phyloP scores from a whole-genome alignment of 2,329 filamentous ascomycete species.

The Cladosporium sp. region DNA sequence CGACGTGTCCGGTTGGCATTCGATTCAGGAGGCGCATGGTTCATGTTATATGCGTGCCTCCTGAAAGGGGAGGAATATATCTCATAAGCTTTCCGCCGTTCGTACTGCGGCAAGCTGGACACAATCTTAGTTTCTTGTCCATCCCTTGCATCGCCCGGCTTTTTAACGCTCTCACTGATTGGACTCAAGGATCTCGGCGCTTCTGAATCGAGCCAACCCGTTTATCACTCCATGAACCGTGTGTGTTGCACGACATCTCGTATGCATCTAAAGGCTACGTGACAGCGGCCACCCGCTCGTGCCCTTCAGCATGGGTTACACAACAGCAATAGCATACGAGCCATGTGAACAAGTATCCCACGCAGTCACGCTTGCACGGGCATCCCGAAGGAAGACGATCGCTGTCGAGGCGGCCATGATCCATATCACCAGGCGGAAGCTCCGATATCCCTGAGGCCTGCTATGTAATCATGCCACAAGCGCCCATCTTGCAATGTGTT shows the following conservation, averaged over 20 bases:
- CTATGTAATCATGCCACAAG: constrained; percentile 12
- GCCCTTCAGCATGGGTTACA: constrained; percentile 6
- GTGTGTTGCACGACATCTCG: constrained; percentile 7
- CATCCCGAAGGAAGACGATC: background rate
- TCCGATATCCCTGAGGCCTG: constrained; percentile 1
- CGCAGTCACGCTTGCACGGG: constrained; percentile 1
- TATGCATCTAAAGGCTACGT: constrained; percentile 11
- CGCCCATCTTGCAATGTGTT: constrained; percentile 8
- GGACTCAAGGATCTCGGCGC: background rate
- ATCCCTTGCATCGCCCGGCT: constrained; percentile 7
- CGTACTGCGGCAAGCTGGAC: too few species aligned
- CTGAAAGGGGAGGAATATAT: too few species aligned
- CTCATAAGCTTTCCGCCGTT: too few species aligned
- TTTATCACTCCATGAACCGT: constrained; percentile 7
- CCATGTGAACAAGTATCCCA: constrained; percentile 8
- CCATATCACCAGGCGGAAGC: constrained; percentile 1
- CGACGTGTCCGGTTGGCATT: too few species aligned
- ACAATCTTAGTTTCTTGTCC: background rate
- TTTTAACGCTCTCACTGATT: background rate
- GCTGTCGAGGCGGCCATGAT: background rate
- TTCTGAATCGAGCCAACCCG: background rate
- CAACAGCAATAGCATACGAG: constrained; percentile 1
- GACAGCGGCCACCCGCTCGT: constrained; percentile 9
- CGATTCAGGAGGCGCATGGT: too few species aligned
- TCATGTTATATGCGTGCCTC: too few species aligned